These are phyloP conservation scores for Nicotiana undulata DNA, from an alignment of 257 asterid species.

Conservation along the genomic window DNA sequence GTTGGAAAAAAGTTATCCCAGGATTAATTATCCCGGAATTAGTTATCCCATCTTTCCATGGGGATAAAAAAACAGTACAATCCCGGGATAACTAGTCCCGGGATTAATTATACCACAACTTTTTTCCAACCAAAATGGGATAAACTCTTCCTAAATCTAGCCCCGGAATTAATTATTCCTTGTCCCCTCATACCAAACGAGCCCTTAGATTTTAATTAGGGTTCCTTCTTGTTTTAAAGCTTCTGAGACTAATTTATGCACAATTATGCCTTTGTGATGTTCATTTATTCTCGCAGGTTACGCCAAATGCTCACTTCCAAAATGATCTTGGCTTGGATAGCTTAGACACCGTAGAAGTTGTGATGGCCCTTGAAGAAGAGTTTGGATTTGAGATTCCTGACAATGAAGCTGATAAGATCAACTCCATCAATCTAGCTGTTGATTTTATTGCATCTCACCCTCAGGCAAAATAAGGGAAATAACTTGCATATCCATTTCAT, in stretches of 20 bases:
- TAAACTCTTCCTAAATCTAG: no score
- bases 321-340: slow-evolving; percentile 37
- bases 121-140: no score
- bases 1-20: no score
- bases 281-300: slow-evolving; percentile 12
- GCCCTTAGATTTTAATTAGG: neutral
- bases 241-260: neutral
- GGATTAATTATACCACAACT: no score
- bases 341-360: slow-evolving; percentile 14
- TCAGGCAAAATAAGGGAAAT: slow-evolving; percentile 18
- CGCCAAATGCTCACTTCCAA: slow-evolving; percentile 29
- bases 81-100: no score
- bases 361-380: slow-evolving; percentile 33
- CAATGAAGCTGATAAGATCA: slow-evolving; percentile 30
- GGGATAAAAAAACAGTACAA: no score
- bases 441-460: slow-evolving; percentile 27
- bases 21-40: no score
- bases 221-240: neutral
- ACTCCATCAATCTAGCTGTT: slow-evolving; percentile 21
- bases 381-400: slow-evolving; percentile 32
- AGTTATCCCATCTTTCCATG: no score
- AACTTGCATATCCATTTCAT: neutral
- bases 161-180: no score
- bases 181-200: no score
- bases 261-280: neutral